Base-by-base conservation (phyloP, 208 protist species). In the Leptomonas pyrrhocoris region DNA sequence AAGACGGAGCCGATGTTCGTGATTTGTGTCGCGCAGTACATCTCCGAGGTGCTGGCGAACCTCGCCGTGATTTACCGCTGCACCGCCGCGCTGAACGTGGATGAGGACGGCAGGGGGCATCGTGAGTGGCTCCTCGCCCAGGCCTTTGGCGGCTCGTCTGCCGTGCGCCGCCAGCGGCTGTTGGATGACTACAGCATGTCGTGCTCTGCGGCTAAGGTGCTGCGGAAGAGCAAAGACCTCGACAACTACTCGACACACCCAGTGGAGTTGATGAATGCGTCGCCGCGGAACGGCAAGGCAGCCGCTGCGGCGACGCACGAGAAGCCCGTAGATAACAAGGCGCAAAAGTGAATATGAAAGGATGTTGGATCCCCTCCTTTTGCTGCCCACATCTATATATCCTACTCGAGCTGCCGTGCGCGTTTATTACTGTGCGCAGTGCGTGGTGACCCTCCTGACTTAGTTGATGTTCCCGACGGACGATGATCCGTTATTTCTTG, bases 61-160 rank as follows among this genome's bases (percentile, higher is more conserved):
- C 25, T 91, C 16, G 89, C 86, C 25, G 86, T 91, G 50, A 67
- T 94, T 25, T 89, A 90, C 72, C 84, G 86, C 61, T 80, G 69
- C 69, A 90, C 89, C 19, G 84, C 86, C 9, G 70, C 85, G 36
- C 84, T 94, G 23, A 63, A 75, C 58, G 43, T 66, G 21, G 86
- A 86, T 27, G 84, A 90, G 60, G 80, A 77, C 28, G 71, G 71
- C 50, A 69, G 63, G 23, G 89, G 75, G 0, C 80, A 90, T 54
- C 79, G 83, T 12, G 80, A 92, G 72, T 94, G 89, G 89, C 70
- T 94, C 13, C 74, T 92, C 30, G 80, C 89, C 18, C 80, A 94
- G 64, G 74, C 77, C 15, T 91, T 94, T 62, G 85, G 84, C 46
- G 73, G 71, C 1, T 60, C 83, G 38, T 94, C 89, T 11, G 56